Conservation (phyloP, 1,284 basidiomycete genomes). For the Phlebopus sp. region DNA sequence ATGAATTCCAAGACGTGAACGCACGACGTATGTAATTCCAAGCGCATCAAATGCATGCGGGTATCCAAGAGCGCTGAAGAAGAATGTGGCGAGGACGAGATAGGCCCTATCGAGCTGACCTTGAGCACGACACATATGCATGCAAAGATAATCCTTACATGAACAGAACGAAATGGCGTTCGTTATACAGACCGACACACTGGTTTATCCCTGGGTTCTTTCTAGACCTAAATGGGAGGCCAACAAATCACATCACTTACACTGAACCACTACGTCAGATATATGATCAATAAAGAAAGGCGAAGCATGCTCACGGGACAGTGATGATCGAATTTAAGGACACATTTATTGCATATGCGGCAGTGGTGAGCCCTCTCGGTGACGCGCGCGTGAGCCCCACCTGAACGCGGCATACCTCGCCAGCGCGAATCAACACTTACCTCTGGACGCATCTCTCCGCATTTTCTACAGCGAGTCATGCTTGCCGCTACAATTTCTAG, state of each 20-base stretch:
- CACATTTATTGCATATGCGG: constrained; percentile 87
- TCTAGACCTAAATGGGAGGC: not conserved
- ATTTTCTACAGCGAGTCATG: constrained; percentile 66
- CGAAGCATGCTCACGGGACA: constrained; percentile 66
- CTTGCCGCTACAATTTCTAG: constrained; percentile 50
- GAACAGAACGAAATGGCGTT: constrained; percentile 94
- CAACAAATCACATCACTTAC: constrained; percentile 17
- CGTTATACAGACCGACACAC: constrained; percentile 94
- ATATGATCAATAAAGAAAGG: not conserved
- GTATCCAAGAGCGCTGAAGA: constrained; percentile 59
- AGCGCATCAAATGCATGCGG: constrained; percentile 54
- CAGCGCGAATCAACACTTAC: constrained; percentile 45
- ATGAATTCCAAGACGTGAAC: constrained; percentile 15
- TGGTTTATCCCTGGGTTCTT: constrained; percentile 83
- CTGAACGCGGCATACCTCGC: not conserved
- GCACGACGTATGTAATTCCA: constrained; percentile 46
- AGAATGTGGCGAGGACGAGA: constrained; percentile 61
- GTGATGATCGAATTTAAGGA: constrained; percentile 94
- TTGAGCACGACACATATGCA: not conserved
- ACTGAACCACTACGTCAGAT: constrained; percentile 17
- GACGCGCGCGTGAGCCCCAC: constrained; percentile 13
- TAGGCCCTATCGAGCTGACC: constrained; percentile 55
- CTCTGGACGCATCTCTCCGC: constrained; percentile 75
- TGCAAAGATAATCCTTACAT: constrained; percentile 48
- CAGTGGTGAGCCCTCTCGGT: constrained; percentile 92